Evolutionary conservation across 1,284 basidiomycete genomes (phyloP).

Genomic region (Fomitiporia mediterranea): DNA sequence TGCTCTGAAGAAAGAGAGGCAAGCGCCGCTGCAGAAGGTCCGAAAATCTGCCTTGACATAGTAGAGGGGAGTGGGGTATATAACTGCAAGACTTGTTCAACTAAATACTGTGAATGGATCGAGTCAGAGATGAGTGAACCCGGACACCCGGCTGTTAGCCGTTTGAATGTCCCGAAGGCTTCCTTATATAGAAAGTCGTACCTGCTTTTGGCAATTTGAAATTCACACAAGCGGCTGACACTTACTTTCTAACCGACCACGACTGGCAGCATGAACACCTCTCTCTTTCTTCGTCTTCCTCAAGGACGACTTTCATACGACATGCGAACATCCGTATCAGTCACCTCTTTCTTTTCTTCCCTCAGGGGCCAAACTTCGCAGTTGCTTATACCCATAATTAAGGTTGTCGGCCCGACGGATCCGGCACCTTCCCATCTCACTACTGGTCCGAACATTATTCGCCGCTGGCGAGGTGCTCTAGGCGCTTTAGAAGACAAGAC

Average conservation of each 20-base stretch:
- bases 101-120: no score
- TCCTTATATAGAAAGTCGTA: no score
- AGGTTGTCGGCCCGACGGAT: neutral
- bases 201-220: no score
- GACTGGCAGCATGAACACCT: no score
- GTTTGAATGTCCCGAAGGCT: no score
- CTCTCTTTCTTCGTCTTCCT: no score
- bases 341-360: constrained; percentile 15
- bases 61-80: neutral
- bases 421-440: neutral
- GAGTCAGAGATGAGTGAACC: neutral
- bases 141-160: no score
- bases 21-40: constrained; percentile 16
- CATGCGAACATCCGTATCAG: constrained; percentile 15
- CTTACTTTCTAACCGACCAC: no score
- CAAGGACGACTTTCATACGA: neutral
- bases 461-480: constrained; percentile 14
- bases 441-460: neutral
- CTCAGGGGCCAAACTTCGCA: neutral
- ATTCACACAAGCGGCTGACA: no score
- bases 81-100: neutral
- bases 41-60: constrained; percentile 13
- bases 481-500: constrained; percentile 12
- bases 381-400: constrained; percentile 3
- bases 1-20: constrained; percentile 46